phyloP scores from a whole-genome alignment of 2,329 filamentous ascomycete genomes.

The Diaporthe vexans region DNA sequence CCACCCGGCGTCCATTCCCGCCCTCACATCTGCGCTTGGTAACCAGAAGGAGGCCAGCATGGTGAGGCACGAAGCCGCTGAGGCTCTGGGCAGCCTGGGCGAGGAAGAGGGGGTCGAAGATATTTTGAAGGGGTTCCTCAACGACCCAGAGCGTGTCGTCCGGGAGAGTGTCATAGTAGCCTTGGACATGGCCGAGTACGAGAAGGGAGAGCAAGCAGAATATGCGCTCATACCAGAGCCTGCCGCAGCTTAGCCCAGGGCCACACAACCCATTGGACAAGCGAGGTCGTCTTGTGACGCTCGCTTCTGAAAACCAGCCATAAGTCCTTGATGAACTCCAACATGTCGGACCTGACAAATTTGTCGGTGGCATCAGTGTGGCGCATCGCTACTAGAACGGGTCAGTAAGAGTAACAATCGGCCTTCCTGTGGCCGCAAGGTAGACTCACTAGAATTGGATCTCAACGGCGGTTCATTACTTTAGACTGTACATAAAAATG shows the following conservation, averaged over 20 bases:
- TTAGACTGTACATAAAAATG: conserved; percentile 10
- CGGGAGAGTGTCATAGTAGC: conserved; percentile 95
- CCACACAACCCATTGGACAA: not conserved
- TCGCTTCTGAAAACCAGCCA: not conserved
- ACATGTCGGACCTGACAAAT: not conserved
- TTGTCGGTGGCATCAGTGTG: not conserved
- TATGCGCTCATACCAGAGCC: conserved; percentile 90
- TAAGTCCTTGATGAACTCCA: conserved; percentile 16
- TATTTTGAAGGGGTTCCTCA: conserved; percentile 82
- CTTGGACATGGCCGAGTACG: conserved; percentile 97
- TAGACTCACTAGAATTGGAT: conserved; percentile 3
- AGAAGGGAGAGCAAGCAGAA: conserved; percentile 88
- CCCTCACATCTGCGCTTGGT: conserved; percentile 82
- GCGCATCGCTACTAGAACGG: not conserved
- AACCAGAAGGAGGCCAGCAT: conserved; percentile 89
- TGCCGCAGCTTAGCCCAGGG: conserved; percentile 52
- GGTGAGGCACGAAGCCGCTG: conserved; percentile 97
- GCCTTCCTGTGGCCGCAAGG: not conserved
- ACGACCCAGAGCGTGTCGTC: conserved; percentile 94
- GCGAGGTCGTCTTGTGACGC: conserved; percentile 14
- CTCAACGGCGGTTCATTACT: conserved; percentile 2
- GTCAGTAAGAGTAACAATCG: not conserved
- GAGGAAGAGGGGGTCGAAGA: conserved; percentile 95
- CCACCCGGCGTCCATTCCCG: conserved; percentile 96
- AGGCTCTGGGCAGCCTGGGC: conserved; percentile 93